A percentile compares a stretch with the other conserved stretches of the same genome.
These are phyloP conservation scores for Ophiocytium majus DNA, from an alignment of 352 stramenopile genomes.

Conservation along the genomic window DNA sequence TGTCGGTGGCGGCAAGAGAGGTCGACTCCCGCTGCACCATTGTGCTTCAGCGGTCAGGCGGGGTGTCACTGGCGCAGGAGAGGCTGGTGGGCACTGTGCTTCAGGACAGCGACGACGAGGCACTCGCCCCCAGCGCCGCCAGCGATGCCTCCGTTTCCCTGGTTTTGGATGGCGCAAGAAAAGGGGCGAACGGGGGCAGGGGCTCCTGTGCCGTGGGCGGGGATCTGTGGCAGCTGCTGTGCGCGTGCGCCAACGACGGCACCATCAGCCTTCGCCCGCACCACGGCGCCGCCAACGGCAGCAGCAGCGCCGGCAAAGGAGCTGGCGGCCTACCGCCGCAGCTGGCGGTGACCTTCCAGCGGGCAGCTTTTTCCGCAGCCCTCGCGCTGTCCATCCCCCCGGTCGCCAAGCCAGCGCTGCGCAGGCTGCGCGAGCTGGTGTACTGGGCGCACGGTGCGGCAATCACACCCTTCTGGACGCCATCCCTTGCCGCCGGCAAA, in stretches of 20 bases:
- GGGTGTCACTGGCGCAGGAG: neutral
- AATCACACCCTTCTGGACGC: neutral
- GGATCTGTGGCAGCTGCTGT: neutral
- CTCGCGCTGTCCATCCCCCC: neutral
- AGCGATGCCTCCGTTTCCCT: neutral
- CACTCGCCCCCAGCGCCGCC: no score
- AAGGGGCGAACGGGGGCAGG: neutral
- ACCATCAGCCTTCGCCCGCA: neutral
- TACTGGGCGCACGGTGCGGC: neutral
- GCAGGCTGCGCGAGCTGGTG: neutral
- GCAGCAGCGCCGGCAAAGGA: neutral
- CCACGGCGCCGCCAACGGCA: neutral
- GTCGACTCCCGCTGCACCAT: neutral
- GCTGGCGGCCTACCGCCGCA: no score
- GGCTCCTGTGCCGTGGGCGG: neutral
- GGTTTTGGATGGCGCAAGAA: neutral
- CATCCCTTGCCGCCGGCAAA: neutral
- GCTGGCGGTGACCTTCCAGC: neutral
- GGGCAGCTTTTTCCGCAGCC: neutral
- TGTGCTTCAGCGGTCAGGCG: neutral
- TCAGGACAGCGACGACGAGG: neutral
- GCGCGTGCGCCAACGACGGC: neutral
- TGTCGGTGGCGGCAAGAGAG: neutral
- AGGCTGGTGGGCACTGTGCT: neutral
- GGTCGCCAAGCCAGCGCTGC: neutral